phyloP scores from a whole-genome alignment of 768 basidiomycete species.

The Pholiota conissans region DNA sequence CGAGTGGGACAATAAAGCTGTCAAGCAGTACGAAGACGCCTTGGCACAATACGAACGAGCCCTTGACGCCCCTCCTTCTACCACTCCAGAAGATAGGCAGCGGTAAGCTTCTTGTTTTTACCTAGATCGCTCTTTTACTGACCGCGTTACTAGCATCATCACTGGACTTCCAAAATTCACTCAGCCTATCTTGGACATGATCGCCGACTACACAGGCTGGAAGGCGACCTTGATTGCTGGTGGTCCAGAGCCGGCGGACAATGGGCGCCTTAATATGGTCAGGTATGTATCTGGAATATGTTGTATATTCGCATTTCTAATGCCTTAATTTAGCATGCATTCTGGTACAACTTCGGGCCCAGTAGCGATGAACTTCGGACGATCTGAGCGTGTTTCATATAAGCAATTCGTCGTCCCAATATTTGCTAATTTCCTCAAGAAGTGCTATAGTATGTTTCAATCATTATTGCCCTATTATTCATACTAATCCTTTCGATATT shows the following conservation, averaged over 20 bases:
- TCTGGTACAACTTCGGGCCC: neutral
- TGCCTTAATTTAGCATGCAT: too few relatives aligned
- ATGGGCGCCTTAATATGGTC: too few relatives aligned
- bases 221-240: neutral
- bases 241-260: constrained; percentile 4
- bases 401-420: neutral
- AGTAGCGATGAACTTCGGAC: neutral
- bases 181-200: neutral
- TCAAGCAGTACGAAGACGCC: neutral
- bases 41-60: neutral
- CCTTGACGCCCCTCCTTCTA: neutral
- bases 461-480: neutral
- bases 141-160: neutral
- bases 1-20: neutral
- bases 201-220: neutral
- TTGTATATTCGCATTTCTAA: too few relatives aligned
- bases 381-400: neutral
- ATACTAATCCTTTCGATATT: neutral
- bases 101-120: neutral
- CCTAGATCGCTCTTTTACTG: neutral
- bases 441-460: neutral
- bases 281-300: neutral
- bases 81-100: neutral
- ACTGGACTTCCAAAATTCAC: neutral
- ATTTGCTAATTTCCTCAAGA: neutral